Evolutionary conservation across 768 basidiomycete genomes (phyloP).

Genomic region (Termitomyces sp.): DNA sequence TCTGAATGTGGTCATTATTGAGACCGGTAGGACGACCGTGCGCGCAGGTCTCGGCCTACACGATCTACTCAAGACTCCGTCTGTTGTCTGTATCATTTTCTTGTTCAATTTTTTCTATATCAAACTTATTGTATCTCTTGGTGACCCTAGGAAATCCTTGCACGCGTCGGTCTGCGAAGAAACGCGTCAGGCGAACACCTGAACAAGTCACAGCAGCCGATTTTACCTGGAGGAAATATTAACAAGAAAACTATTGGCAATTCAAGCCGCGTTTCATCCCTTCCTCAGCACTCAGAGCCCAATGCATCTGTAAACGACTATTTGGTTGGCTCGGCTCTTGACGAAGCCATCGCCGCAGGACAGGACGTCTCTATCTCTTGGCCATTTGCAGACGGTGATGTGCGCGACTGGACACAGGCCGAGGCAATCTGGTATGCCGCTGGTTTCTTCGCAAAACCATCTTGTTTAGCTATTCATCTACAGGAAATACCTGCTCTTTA

Average conservation of each 20-base stretch:
- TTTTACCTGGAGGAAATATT: constrained; percentile 13
- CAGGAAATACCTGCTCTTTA: constrained; percentile 86
- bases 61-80: constrained; percentile 74
- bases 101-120: not conserved
- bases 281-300: constrained; percentile 36
- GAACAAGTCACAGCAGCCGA: constrained; percentile 21
- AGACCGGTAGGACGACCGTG: constrained; percentile 64
- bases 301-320: constrained; percentile 67
- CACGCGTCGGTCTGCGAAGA: constrained; percentile 73
- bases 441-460: not conserved
- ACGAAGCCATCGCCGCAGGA: constrained; percentile 71
- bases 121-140: not conserved
- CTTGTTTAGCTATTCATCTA: not conserved
- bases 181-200: constrained; percentile 29
- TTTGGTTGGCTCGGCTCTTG: constrained; percentile 74
- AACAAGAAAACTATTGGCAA: constrained; percentile 26
- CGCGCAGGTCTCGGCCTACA: constrained; percentile 76
- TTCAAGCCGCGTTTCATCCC: constrained; percentile 41
- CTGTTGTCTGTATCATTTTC: constrained; percentile 51
- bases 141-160: constrained; percentile 59
- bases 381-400: constrained; percentile 73
- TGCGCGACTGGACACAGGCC: constrained; percentile 78
- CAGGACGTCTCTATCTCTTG: constrained; percentile 73
- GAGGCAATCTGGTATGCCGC: constrained; percentile 80
- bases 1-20: constrained; percentile 75